A percentile compares a stretch with the other conserved stretches of the same genome.
Conservation (phyloP, 139 green algal genomes). For the Chlorella sp. region DNA sequence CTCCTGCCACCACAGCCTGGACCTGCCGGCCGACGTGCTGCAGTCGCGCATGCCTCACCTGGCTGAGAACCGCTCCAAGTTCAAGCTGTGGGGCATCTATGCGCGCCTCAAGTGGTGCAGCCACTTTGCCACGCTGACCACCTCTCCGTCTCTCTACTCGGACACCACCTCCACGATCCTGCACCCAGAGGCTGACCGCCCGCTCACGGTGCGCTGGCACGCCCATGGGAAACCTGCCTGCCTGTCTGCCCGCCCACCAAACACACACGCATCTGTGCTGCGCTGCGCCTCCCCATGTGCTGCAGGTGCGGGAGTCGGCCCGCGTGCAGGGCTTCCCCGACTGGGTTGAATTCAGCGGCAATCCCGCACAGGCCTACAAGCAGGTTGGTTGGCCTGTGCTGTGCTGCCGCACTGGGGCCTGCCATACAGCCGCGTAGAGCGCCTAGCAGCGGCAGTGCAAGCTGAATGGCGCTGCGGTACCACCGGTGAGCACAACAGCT, state of each 20-base stretch:
- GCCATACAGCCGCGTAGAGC: no score
- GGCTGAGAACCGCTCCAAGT: background rate
- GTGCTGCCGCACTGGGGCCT: no score
- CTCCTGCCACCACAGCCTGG: no score
- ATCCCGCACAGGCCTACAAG: background rate
- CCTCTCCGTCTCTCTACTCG: background rate
- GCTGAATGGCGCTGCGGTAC: no score
- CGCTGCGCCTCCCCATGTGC: no score
- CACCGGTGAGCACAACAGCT: no score
- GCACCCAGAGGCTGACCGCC: background rate
- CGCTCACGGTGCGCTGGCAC: background rate
- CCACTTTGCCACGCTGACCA: conserved; percentile 27
- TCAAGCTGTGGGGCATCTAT: background rate
- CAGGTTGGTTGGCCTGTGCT: background rate
- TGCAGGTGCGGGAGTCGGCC: background rate
- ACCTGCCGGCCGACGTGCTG: no score
- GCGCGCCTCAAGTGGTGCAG: background rate
- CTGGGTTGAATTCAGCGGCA: background rate
- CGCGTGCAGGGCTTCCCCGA: conserved; percentile 18
- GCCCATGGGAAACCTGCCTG: no score
- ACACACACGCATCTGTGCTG: no score
- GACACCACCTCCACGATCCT: conserved; percentile 8
- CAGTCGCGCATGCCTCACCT: no score
- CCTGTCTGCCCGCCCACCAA: no score
- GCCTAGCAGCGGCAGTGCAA: no score